phyloP scores from a whole-genome alignment of 495 filamentous ascomycete genomes.

The Xylaria intraflava region DNA sequence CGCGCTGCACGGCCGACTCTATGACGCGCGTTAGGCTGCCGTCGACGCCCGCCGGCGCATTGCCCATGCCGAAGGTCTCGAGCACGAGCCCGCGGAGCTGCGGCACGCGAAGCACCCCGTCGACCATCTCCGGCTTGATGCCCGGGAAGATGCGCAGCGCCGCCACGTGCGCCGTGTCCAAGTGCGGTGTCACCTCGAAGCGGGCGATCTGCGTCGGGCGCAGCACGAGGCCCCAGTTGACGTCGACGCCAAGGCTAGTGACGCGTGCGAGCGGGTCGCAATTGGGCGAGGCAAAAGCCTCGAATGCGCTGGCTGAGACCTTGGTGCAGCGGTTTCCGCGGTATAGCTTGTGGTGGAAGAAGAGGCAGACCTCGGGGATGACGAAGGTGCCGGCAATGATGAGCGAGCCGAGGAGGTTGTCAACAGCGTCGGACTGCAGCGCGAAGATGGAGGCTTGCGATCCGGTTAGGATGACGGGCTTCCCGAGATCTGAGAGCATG shows the following conservation, averaged over 20 bases:
- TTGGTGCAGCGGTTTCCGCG: slow-evolving; percentile 89
- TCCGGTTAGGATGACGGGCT: slow-evolving; percentile 85
- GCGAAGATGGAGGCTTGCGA: slow-evolving; percentile 90
- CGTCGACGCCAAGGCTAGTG: slow-evolving; percentile 69
- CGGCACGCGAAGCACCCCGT: slow-evolving; percentile 73
- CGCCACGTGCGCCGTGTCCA: slow-evolving; percentile 84
- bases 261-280: slow-evolving; percentile 72
- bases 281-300: slow-evolving; percentile 84
- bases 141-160: slow-evolving; percentile 93
- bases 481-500: slow-evolving; percentile 88
- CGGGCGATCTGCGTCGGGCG: slow-evolving; percentile 65
- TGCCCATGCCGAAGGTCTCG: slow-evolving; percentile 94
- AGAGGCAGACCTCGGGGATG: slow-evolving; percentile 92
- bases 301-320: slow-evolving; percentile 77
- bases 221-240: slow-evolving; percentile 76
- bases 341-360: slow-evolving; percentile 91
- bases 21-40: slow-evolving; percentile 77
- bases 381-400: slow-evolving; percentile 95
- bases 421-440: slow-evolving; percentile 90
- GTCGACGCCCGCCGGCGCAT: slow-evolving; percentile 81
- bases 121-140: slow-evolving; percentile 91
- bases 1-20: slow-evolving; percentile 65
- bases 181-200: slow-evolving; percentile 69
- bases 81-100: slow-evolving; percentile 77
- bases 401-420: slow-evolving; percentile 86